These are phyloP conservation scores for Starmerella geochares DNA, from an alignment of 805 yeast species.

Conservation along the genomic window DNA sequence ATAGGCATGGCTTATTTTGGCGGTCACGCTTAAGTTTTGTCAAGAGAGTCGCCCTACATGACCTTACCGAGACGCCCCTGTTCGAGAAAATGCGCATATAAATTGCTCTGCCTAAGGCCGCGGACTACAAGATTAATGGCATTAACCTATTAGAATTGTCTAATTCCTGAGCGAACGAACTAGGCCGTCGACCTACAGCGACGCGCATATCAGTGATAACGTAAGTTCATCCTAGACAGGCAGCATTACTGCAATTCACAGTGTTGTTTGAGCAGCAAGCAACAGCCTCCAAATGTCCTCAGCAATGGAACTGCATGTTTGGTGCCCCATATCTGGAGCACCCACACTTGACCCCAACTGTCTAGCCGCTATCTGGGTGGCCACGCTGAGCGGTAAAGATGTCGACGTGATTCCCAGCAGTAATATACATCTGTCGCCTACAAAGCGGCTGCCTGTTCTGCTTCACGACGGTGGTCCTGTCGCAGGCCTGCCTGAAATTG, in stretches of 20 bases:
- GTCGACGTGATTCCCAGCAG: conserved; percentile 25
- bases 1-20: conserved; percentile 16
- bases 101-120: too few species aligned
- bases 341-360: conserved; percentile 30
- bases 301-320: conserved; percentile 29
- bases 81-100: too few species aligned
- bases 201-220: background rate
- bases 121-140: too few species aligned
- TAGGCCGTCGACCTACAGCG: too few species aligned
- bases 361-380: conserved; percentile 28
- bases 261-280: too few species aligned
- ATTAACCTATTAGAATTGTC: too few species aligned
- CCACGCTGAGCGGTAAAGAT: conserved; percentile 13
- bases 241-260: background rate
- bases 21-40: conserved; percentile 2
- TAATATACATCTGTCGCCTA: conserved; percentile 23
- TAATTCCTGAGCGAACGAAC: too few species aligned
- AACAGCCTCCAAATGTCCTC: background rate
- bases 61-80: too few species aligned
- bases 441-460: conserved; percentile 28
- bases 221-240: background rate
- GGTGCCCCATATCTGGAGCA: conserved; percentile 26
- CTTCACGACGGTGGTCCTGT: conserved; percentile 12
- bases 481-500: conserved; percentile 27
- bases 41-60: too few species aligned